Conservation (phyloP, 2,329 filamentous ascomycete species). For the Ophiocordyceps camponoti-rufipedis region DNA sequence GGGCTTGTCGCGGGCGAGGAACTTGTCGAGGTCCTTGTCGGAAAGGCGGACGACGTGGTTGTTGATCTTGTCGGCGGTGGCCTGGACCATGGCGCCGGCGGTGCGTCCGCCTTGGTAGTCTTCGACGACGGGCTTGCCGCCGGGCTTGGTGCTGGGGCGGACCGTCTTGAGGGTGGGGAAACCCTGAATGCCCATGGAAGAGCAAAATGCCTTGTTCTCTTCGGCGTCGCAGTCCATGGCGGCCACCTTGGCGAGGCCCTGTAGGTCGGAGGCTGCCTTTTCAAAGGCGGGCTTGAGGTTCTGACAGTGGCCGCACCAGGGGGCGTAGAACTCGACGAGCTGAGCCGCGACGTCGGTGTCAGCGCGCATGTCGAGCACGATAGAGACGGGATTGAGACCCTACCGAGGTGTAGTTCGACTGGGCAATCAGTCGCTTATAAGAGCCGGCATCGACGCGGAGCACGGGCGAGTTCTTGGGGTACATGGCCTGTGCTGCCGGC, state of each 20-base stretch:
- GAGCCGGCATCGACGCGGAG: constrained; percentile 62
- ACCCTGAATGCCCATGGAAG: constrained; percentile 70
- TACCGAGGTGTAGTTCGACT: constrained; percentile 86
- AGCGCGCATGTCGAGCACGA: not conserved
- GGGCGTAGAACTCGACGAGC: constrained; percentile 79
- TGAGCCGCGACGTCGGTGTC: constrained; percentile 9
- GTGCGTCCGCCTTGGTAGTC: constrained; percentile 76
- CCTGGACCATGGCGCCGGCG: constrained; percentile 75
- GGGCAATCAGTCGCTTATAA: constrained; percentile 67
- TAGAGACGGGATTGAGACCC: constrained; percentile 1
- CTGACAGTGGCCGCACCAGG: constrained; percentile 95
- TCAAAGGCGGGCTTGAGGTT: constrained; percentile 92
- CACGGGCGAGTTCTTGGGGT: constrained; percentile 74
- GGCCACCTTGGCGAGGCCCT: constrained; percentile 86
- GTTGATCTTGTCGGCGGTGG: constrained; percentile 71
- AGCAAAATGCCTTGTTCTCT: constrained; percentile 74
- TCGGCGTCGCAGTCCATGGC: constrained; percentile 94
- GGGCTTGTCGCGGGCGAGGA: constrained; percentile 53
- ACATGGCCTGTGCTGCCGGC: constrained; percentile 53
- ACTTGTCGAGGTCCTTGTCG: constrained; percentile 61
- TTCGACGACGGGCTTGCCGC: constrained; percentile 62
- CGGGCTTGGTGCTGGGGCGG: constrained; percentile 59
- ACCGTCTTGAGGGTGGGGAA: constrained; percentile 95
- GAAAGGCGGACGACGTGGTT: constrained; percentile 74
- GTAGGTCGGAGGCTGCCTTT: constrained; percentile 74